phyloP scores from a whole-genome alignment of 805 yeast genomes.

The Teunomyces cretensis region DNA sequence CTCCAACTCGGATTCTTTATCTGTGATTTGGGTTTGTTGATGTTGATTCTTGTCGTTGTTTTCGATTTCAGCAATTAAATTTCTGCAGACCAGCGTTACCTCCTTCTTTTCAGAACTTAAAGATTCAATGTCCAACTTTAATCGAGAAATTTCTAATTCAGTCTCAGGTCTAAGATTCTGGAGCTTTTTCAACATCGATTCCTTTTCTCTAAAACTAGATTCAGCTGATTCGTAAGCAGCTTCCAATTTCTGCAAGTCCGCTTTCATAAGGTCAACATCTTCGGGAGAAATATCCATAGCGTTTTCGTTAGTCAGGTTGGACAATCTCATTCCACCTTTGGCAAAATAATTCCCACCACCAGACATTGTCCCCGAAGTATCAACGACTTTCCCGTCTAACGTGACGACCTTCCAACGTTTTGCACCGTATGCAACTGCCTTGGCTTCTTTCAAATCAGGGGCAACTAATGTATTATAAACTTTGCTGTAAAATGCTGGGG shows the following conservation, averaged over 20 bases:
- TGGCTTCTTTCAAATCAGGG: constrained; percentile 72
- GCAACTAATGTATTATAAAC: constrained; percentile 89
- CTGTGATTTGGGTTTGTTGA: constrained; percentile 40
- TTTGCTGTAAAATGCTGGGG: constrained; percentile 87
- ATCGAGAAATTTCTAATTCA: constrained; percentile 58
- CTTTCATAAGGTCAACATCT: constrained; percentile 54
- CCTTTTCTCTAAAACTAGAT: constrained; percentile 58
- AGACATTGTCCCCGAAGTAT: constrained; percentile 90
- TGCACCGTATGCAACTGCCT: constrained; percentile 80
- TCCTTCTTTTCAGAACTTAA: constrained; percentile 53
- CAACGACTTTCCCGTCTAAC: constrained; percentile 86
- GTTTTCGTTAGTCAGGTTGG: constrained; percentile 31
- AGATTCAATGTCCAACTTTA: constrained; percentile 63
- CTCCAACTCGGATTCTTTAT: constrained; percentile 22
- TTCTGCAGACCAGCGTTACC: constrained; percentile 43
- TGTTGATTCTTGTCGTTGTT: constrained; percentile 23
- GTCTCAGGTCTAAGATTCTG: constrained; percentile 70
- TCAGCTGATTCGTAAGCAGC: constrained; percentile 48
- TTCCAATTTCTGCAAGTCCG: constrained; percentile 55
- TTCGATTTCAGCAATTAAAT: constrained; percentile 39
- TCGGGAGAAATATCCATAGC: constrained; percentile 48
- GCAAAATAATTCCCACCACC: constrained; percentile 85
- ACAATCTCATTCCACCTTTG: constrained; percentile 74
- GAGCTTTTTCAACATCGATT: constrained; percentile 52
- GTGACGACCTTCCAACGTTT: constrained; percentile 88